A percentile compares a stretch with the other conserved stretches of the same genome.
phyloP scores from a whole-genome alignment of 805 yeast genomes.

The Lachancea sp. region DNA sequence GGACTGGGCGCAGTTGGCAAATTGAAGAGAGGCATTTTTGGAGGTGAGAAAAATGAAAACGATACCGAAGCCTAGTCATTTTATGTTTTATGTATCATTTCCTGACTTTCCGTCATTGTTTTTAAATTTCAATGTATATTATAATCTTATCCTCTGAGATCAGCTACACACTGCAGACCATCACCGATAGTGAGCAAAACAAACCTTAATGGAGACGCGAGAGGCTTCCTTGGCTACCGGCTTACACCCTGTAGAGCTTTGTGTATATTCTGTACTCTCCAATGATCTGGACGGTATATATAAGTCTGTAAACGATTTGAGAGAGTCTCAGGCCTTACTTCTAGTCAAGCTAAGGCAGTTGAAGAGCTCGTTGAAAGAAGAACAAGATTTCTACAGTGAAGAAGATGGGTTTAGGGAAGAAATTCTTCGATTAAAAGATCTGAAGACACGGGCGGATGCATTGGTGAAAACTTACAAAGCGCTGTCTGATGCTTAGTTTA shows the following conservation, averaged over 20 bases:
- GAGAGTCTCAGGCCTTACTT: slow-evolving; percentile 30
- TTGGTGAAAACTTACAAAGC: slow-evolving; percentile 11
- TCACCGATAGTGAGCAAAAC: background rate
- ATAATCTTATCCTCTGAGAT: background rate
- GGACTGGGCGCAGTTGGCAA: slow-evolving; percentile 41
- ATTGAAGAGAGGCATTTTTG: slow-evolving; percentile 38
- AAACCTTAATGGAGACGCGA: slow-evolving; percentile 3
- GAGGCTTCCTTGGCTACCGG: slow-evolving; percentile 10
- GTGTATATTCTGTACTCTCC: slow-evolving; percentile 27
- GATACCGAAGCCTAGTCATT: background rate
- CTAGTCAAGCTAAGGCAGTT: slow-evolving; percentile 23
- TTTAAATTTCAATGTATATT: background rate
- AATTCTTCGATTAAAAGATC: slow-evolving; percentile 8
- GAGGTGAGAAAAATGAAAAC: slow-evolving; percentile 18
- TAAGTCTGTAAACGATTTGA: slow-evolving; percentile 26
- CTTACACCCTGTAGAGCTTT: slow-evolving; percentile 29
- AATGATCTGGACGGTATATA: slow-evolving; percentile 28
- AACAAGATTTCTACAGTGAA: slow-evolving; percentile 18
- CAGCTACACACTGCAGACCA: too few species aligned
- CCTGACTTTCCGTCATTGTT: background rate
- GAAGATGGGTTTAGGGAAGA: slow-evolving; percentile 8
- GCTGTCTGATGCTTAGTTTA: slow-evolving; percentile 2
- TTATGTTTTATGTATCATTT: background rate
- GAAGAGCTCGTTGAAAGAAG: slow-evolving; percentile 20
- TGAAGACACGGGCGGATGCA: slow-evolving; percentile 13